Conservation (phyloP, 2,329 filamentous ascomycete species). For the Penicillium freii region DNA sequence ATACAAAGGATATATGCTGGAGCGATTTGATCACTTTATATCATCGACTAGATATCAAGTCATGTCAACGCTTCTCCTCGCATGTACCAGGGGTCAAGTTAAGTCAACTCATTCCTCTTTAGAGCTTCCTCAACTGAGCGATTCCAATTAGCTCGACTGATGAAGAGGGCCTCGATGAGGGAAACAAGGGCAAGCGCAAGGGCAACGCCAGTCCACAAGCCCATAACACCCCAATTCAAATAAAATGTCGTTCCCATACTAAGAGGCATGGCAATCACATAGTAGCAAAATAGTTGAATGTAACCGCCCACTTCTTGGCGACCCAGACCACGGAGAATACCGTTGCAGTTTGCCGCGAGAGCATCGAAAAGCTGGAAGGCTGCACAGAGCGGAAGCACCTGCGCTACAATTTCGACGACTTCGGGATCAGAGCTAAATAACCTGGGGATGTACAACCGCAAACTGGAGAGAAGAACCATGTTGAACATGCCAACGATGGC, state of each 20-base stretch:
- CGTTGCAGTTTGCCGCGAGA: constrained; percentile 74
- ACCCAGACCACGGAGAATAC: constrained; percentile 81
- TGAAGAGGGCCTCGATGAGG: constrained; percentile 56
- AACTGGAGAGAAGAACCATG: constrained; percentile 62
- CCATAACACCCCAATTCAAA: constrained; percentile 71
- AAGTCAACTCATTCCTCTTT: constrained; percentile 49
- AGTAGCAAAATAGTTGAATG: constrained; percentile 82
- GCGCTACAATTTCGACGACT: constrained; percentile 66
- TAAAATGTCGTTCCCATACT: constrained; percentile 77
- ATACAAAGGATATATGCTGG: not conserved
- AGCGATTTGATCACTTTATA: not conserved
- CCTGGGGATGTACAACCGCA: constrained; percentile 71
- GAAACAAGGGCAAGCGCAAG: constrained; percentile 64
- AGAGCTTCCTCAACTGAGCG: constrained; percentile 60
- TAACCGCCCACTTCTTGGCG: constrained; percentile 88
- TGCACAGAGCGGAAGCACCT: constrained; percentile 74
- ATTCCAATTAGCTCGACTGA: constrained; percentile 56
- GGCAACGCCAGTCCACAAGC: constrained; percentile 77
- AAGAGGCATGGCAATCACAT: constrained; percentile 79
- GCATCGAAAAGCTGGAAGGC: constrained; percentile 90
- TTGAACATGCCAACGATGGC: constrained; percentile 76
- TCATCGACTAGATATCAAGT: constrained; percentile 1
- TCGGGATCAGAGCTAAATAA: constrained; percentile 74
- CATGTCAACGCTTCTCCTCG: not conserved
- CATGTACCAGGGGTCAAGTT: not conserved